phyloP scores from a whole-genome alignment of 352 stramenopile genomes.

The Elongisporangium anandrum region DNA sequence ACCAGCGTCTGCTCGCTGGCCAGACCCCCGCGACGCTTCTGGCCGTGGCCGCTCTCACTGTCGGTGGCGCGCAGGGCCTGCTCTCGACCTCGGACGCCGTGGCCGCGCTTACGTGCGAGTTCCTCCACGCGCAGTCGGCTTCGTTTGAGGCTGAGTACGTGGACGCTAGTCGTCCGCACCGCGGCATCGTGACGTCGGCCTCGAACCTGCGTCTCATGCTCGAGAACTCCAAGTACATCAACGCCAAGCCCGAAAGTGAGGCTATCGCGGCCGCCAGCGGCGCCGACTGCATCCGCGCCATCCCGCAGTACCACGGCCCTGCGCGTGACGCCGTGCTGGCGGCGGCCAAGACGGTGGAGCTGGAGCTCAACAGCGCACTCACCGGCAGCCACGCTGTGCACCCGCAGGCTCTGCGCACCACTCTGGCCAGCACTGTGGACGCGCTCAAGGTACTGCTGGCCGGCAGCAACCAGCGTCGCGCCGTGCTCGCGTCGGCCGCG shows the following conservation, averaged over 20 bases:
- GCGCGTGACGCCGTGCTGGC: slow-evolving; percentile 59
- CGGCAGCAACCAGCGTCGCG: slow-evolving; percentile 50
- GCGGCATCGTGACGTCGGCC: slow-evolving; percentile 83
- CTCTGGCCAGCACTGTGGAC: slow-evolving; percentile 47
- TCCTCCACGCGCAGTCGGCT: slow-evolving; percentile 44
- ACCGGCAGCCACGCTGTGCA: slow-evolving; percentile 34
- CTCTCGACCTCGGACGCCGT: slow-evolving; percentile 69
- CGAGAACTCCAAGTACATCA: slow-evolving; percentile 83
- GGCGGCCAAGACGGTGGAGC: slow-evolving; percentile 67
- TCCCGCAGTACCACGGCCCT: slow-evolving; percentile 84
- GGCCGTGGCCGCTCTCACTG: slow-evolving; percentile 44
- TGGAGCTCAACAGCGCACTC: slow-evolving; percentile 60
- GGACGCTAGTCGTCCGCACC: slow-evolving; percentile 74
- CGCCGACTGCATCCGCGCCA: slow-evolving; percentile 28
- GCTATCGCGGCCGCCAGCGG: slow-evolving; percentile 23
- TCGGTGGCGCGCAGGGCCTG: slow-evolving; percentile 60
- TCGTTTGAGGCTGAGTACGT: slow-evolving; percentile 85
- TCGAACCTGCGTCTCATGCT: slow-evolving; percentile 85
- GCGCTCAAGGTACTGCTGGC: slow-evolving; percentile 51
- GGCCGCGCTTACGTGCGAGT: slow-evolving; percentile 82
- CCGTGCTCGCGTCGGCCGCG: slow-evolving; percentile 11
- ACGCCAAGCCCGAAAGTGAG: slow-evolving; percentile 34
- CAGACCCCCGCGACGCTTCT: slow-evolving; percentile 38
- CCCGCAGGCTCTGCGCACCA: slow-evolving; percentile 60
- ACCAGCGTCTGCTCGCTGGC: slow-evolving; percentile 29